Evolutionary conservation across 495 filamentous ascomycete species (phyloP).

Genomic region (Tuber umbilicatum): DNA sequence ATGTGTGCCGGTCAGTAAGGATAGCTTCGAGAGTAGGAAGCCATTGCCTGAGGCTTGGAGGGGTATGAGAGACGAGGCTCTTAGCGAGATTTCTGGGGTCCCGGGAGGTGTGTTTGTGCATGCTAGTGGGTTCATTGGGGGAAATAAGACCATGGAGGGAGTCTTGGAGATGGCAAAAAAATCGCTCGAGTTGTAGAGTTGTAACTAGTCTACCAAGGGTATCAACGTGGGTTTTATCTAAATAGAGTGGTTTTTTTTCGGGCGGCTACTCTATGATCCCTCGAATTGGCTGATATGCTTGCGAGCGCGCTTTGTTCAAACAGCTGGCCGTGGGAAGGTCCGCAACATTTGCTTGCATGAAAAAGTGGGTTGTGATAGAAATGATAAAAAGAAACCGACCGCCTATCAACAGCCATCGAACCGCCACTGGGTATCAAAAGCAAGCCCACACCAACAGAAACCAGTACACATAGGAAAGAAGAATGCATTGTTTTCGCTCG

Average conservation of each 20-base stretch:
- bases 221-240: not conserved
- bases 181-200: constrained; percentile 52
- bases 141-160: constrained; percentile 86
- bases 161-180: constrained; percentile 77
- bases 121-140: constrained; percentile 91
- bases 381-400: not conserved
- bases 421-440: not conserved
- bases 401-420: not conserved
- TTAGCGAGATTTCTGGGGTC: constrained; percentile 67
- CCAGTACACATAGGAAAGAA: not conserved
- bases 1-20: constrained; percentile 68
- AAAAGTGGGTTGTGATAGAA: not conserved
- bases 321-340: not conserved
- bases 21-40: constrained; percentile 84
- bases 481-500: constrained; percentile 9
- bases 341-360: too few species aligned
- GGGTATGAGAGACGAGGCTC: constrained; percentile 74
- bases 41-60: constrained; percentile 85
- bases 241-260: not conserved
- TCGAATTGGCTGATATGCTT: not conserved
- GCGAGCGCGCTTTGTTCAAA: not conserved
- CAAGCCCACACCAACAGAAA: not conserved
- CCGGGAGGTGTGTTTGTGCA: constrained; percentile 84
- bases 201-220: not conserved
- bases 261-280: not conserved